Base-by-base conservation (phyloP, 208 protist species). In the Wallacemonas sp. region DNA sequence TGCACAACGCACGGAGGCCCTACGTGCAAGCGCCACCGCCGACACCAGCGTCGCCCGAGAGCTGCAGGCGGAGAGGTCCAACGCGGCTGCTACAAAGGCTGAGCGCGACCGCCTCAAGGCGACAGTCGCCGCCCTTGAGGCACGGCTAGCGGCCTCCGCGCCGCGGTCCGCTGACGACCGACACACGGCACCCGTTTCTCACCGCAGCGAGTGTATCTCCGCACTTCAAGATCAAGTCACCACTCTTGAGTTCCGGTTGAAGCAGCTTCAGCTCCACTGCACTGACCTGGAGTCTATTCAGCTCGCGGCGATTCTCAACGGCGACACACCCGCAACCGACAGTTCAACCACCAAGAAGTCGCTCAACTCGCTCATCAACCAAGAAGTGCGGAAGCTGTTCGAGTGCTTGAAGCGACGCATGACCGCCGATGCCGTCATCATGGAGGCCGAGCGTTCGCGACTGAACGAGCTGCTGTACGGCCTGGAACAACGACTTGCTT, bases 391-490 rank as follows among this genome's bases (percentile, higher is more conserved):
- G 41, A 42, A 66, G 36, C 63, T 89, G 6, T 78, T 91, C 15
- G 41, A 55, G 42, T 29, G 59, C 29, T 68, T 90, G 81, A 68
- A 83, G 66, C 63, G 68, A n/a, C 70, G 78, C 44, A 71, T 91
- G 39, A 1, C 73, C n/a, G n/a, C 42, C 6, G 75, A 90, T 24
- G 73, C 73, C 8, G 46, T 62, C 9, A 65, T 74, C 48, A 78
- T 85, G 29, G 78, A 90, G 68, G 78, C 46, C 53, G 81, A 91
- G 66, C 60, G 82, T 10, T 52, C 67, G 10, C 78, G 69, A 24
- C 67, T 85, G 75, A 84, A 81, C 34, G 81, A 89, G 58, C 38
- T 72, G 0, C 53, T 92, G 8, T 79, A 79, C 39, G 70, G 66
- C 12, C 42, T 84, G 33, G 75, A 87, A 66, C 65, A 70, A 9